phyloP scores from a whole-genome alignment of 108 stramenopile genomes.

The Phaeodactylum tricornutum region DNA sequence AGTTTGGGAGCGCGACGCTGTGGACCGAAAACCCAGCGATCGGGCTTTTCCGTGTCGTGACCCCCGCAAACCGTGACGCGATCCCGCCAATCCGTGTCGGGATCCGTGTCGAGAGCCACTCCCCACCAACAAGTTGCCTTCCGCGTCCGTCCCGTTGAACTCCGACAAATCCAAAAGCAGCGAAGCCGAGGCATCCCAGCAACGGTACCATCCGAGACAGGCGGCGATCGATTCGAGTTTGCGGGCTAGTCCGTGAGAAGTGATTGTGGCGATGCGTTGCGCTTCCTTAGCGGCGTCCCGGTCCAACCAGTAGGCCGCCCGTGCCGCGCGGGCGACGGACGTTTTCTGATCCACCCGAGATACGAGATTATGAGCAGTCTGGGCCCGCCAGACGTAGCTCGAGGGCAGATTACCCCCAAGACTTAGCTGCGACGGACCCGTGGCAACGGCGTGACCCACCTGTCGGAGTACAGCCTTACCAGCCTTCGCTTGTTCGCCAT shows the following conservation, averaged over 20 bases:
- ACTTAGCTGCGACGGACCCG: constrained; percentile 65
- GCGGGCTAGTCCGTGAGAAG: constrained; percentile 60
- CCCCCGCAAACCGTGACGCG: constrained; percentile 33
- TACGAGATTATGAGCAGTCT: constrained; percentile 77
- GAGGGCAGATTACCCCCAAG: constrained; percentile 76
- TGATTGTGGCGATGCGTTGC: constrained; percentile 29
- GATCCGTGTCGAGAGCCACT: constrained; percentile 19
- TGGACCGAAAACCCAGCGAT: constrained; percentile 62
- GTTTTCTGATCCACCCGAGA: constrained; percentile 61
- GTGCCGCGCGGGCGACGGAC: constrained; percentile 58
- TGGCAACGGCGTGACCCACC: constrained; percentile 50
- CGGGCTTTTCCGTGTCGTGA: constrained; percentile 43
- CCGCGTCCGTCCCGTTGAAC: constrained; percentile 20
- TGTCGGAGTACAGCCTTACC: constrained; percentile 74
- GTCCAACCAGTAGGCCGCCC: constrained; percentile 80
- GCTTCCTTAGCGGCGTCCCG: constrained; percentile 71
- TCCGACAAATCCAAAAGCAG: constrained; percentile 52
- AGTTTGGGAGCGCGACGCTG: constrained; percentile 7
- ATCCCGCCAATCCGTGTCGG: constrained; percentile 44
- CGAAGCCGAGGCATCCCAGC: constrained; percentile 63
- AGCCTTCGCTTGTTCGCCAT: constrained; percentile 80
- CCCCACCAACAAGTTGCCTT: constrained; percentile 16
- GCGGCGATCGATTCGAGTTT: constrained; percentile 75
- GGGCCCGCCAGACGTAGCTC: constrained; percentile 74
- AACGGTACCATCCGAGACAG: constrained; percentile 88